These are phyloP conservation scores for Beta macrorhiza DNA, from an alignment of 179 eudicot genomes.

Conservation along the genomic window DNA sequence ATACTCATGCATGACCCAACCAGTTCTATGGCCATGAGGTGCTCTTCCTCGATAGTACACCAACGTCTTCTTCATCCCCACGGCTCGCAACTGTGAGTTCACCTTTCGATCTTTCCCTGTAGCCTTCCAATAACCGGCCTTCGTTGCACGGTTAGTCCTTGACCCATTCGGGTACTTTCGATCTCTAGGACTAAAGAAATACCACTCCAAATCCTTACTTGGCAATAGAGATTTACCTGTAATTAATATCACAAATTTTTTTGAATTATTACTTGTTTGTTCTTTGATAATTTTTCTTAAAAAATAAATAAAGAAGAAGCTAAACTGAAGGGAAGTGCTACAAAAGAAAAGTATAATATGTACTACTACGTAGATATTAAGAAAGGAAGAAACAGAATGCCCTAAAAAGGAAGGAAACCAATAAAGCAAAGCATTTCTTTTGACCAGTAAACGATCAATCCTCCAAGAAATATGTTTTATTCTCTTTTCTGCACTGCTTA, in stretches of 20 bases:
- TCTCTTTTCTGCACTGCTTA: background rate
- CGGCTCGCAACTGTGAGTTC: slow-evolving; percentile 47
- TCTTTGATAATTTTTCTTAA: background rate
- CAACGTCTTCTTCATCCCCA: slow-evolving; percentile 13
- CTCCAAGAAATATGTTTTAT: background rate
- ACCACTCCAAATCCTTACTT: slow-evolving; percentile 91
- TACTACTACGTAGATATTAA: background rate
- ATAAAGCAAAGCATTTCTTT: slow-evolving; percentile 22
- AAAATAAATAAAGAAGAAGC: background rate
- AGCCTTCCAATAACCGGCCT: slow-evolving; percentile 86
- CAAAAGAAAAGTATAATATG: slow-evolving; percentile 4
- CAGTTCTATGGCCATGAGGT: slow-evolving; percentile 10
- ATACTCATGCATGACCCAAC: slow-evolving; percentile 25
- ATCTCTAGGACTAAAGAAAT: slow-evolving; percentile 78
- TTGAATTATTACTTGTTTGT: no score
- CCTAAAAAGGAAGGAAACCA: slow-evolving; percentile 32
- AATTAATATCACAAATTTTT: no score
- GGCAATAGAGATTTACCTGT: slow-evolving; percentile 78
- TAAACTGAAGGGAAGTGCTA: slow-evolving; percentile 9
- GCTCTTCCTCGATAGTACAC: slow-evolving; percentile 21
- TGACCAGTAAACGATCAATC: slow-evolving; percentile 10
- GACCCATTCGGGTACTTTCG: slow-evolving; percentile 87
- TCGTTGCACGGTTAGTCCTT: slow-evolving; percentile 82
- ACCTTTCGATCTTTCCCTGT: slow-evolving; percentile 85
- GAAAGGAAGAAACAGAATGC: slow-evolving; percentile 16